A percentile compares a stretch with the other conserved stretches of the same genome.
phyloP scores from a whole-genome alignment of 371 early-diverging fungal genomes.

The Lichtheimia ramosa region DNA sequence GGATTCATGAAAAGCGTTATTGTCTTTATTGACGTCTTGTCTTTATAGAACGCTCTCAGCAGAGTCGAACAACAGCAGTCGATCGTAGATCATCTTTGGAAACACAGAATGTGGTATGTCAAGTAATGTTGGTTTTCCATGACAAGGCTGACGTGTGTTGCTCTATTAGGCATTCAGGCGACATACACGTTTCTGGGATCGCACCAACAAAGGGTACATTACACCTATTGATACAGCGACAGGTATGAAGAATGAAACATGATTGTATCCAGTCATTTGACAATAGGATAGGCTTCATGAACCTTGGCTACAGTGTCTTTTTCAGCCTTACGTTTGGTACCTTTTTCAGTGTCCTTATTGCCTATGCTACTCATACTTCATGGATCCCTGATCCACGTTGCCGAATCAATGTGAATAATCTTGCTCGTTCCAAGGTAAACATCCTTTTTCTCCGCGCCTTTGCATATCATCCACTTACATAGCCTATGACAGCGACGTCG shows the following conservation, averaged over 20 bases:
- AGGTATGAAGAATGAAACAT: constrained; percentile 10
- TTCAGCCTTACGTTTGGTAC: constrained; percentile 23
- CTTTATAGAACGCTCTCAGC: background rate
- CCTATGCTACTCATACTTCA: constrained; percentile 23
- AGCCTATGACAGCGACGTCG: background rate
- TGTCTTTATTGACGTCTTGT: too few species aligned
- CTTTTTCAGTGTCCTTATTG: constrained; percentile 14
- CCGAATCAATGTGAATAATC: constrained; percentile 10
- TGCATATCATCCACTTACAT: background rate
- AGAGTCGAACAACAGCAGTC: too few species aligned
- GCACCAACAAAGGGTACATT: constrained; percentile 25
- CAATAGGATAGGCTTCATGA: constrained; percentile 11
- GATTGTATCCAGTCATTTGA: background rate
- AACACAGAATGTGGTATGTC: too few species aligned
- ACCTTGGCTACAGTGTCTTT: constrained; percentile 19
- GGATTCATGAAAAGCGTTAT: background rate
- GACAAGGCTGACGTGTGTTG: too few species aligned
- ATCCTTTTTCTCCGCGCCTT: constrained; percentile 2
- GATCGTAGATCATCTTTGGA: too few species aligned
- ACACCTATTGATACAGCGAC: constrained; percentile 16
- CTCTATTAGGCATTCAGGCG: constrained; percentile 9
- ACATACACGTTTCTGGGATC: constrained; percentile 24
- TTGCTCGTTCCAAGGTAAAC: constrained; percentile 14
- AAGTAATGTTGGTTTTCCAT: too few species aligned
- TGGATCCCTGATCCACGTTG: constrained; percentile 26